Evolutionary conservation across 2,329 filamentous ascomycete species (phyloP).

Genomic region (Ophioceras dolichostomum): DNA sequence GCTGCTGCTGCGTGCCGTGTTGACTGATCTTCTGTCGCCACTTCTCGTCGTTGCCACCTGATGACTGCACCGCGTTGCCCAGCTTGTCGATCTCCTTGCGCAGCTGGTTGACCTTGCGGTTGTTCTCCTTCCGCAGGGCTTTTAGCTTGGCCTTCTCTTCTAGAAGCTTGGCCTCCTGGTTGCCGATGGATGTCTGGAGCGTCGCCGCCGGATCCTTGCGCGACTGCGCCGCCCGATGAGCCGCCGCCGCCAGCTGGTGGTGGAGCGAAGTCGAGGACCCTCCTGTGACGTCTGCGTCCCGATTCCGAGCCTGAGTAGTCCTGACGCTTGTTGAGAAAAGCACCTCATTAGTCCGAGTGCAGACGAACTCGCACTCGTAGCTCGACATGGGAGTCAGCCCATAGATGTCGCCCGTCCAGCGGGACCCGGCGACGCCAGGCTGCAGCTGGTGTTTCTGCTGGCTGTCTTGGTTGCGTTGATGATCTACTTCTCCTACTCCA

Average conservation of each 20-base stretch:
- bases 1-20: slow-evolving; percentile 61
- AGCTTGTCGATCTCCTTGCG: slow-evolving; percentile 65
- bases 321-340: slow-evolving; percentile 63
- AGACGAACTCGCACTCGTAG: slow-evolving; percentile 69
- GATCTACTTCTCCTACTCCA: too few relatives aligned
- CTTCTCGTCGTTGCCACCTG: slow-evolving; percentile 64
- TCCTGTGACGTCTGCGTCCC: slow-evolving; percentile 20
- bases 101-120: slow-evolving; percentile 51
- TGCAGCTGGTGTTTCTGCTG: too few relatives aligned
- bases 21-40: slow-evolving; percentile 64
- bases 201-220: slow-evolving; percentile 67
- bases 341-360: slow-evolving; percentile 50
- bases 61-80: slow-evolving; percentile 51
- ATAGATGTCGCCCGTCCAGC: slow-evolving; percentile 62
- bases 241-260: slow-evolving; percentile 10
- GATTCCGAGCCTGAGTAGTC: slow-evolving; percentile 41
- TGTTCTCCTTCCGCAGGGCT: slow-evolving; percentile 62
- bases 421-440: slow-evolving; percentile 27
- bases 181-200: slow-evolving; percentile 62
- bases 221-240: slow-evolving; percentile 38
- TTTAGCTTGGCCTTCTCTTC: slow-evolving; percentile 61
- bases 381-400: slow-evolving; percentile 59
- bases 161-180: slow-evolving; percentile 56
- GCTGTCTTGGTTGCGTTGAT: too few relatives aligned
- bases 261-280: too few relatives aligned